Evolutionary conservation across 768 basidiomycete species (phyloP).

Genomic region (Lactifluus piperatus): DNA sequence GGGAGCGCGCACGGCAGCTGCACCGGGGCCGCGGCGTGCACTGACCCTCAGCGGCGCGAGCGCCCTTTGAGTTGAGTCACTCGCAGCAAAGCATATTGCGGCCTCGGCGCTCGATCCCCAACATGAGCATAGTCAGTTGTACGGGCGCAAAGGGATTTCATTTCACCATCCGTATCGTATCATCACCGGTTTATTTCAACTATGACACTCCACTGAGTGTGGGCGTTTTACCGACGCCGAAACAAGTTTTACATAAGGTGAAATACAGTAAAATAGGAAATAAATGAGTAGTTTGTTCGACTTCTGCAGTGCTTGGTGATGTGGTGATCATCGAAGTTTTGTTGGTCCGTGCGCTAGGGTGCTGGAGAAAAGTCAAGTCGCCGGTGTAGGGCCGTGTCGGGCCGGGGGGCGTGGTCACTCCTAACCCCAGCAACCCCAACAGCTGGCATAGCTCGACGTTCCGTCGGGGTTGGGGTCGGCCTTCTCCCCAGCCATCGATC

Average conservation of each 20-base stretch:
- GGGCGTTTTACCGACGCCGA: background rate
- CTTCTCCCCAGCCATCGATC: slow-evolving; percentile 1
- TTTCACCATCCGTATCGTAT: background rate
- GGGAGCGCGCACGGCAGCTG: slow-evolving; percentile 8
- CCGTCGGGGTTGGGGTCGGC: too few relatives aligned
- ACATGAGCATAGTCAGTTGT: background rate
- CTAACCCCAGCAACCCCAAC: too few relatives aligned
- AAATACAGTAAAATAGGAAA: background rate
- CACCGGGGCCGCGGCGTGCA: slow-evolving; percentile 16
- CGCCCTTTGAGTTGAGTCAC: slow-evolving; percentile 1
- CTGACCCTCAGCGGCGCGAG: slow-evolving; percentile 15
- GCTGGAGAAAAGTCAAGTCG: background rate
- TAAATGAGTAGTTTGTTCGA: background rate
- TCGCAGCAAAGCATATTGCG: background rate
- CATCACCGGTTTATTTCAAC: background rate
- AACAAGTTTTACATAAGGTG: background rate
- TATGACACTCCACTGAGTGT: background rate
- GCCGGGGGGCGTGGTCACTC: background rate
- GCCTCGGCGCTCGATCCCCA: background rate
- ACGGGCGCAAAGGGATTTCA: background rate
- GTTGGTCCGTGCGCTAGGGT: background rate
- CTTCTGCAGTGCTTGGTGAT: background rate
- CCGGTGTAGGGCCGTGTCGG: background rate
- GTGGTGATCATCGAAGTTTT: background rate
- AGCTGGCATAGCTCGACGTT: too few relatives aligned